Percentiles rank a stretch among this genome's conserved stretches.
Conservation (phyloP, 768 basidiomycete genomes). For the Termitomyces sp. region DNA sequence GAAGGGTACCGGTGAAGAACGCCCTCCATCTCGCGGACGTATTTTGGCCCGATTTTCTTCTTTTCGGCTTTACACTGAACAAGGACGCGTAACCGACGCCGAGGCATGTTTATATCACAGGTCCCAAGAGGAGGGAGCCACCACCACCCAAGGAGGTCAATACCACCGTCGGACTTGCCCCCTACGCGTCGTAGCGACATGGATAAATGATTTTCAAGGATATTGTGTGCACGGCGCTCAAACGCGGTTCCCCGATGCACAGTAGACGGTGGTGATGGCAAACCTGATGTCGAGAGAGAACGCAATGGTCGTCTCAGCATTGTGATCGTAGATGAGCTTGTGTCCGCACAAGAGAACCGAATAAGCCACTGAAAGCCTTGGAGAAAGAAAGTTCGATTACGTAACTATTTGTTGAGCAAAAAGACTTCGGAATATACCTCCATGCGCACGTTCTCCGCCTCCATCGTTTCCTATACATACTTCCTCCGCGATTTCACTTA, state of each 20-base stretch:
- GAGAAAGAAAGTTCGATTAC: no score
- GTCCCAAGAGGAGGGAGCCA: constrained; percentile 52
- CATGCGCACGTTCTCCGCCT: no score
- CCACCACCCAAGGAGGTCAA: constrained; percentile 93
- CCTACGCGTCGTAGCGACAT: constrained; percentile 81
- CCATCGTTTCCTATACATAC: no score
- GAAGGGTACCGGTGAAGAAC: constrained; percentile 54
- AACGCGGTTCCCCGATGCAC: constrained; percentile 71
- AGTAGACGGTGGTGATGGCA: constrained; percentile 21
- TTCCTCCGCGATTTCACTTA: no score
- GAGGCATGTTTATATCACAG: constrained; percentile 10
- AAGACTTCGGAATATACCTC: no score
- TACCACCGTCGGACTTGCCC: constrained; percentile 84
- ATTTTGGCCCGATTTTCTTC: constrained; percentile 72
- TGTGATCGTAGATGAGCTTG: constrained; percentile 9
- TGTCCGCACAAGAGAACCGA: background rate
- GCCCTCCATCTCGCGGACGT: constrained; percentile 90
- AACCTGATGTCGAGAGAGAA: constrained; percentile 1
- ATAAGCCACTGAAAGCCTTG: no score
- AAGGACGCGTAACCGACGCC: constrained; percentile 65
- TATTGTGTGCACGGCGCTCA: constrained; percentile 58
- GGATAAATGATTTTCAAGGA: constrained; percentile 61
- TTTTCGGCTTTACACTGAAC: constrained; percentile 92
- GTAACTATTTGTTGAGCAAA: no score
- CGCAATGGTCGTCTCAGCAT: background rate